phyloP scores from a whole-genome alignment of 2,329 filamentous ascomycete genomes.

The Penicillium sp. region DNA sequence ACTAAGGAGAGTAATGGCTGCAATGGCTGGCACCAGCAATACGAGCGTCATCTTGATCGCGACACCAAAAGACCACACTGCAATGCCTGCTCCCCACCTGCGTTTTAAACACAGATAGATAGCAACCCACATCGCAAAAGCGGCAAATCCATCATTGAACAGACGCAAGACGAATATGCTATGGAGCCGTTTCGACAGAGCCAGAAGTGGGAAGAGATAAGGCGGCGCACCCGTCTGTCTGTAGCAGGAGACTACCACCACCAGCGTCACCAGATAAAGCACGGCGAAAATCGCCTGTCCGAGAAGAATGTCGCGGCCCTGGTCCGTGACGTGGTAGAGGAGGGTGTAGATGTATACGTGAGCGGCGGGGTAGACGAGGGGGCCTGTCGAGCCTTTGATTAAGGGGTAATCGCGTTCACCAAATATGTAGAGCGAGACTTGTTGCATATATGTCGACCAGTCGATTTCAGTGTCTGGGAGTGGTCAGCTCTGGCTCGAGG shows the following conservation, averaged over 20 bases:
- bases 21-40: slow-evolving; percentile 78
- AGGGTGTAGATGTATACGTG: slow-evolving; percentile 89
- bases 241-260: slow-evolving; percentile 81
- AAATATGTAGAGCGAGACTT: slow-evolving; percentile 73
- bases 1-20: slow-evolving; percentile 71
- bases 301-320: slow-evolving; percentile 71
- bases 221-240: slow-evolving; percentile 59
- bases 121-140: slow-evolving; percentile 79
- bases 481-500: slow-evolving; percentile 16
- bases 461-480: slow-evolving; percentile 90
- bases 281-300: slow-evolving; percentile 84
- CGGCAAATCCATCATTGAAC: slow-evolving; percentile 94
- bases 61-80: slow-evolving; percentile 75
- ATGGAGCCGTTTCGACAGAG: slow-evolving; percentile 88
- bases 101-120: slow-evolving; percentile 75
- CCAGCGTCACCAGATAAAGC: slow-evolving; percentile 75
- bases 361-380: slow-evolving; percentile 89
- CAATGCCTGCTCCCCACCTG: slow-evolving; percentile 70
- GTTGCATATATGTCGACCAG: slow-evolving; percentile 96
- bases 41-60: slow-evolving; percentile 96
- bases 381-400: slow-evolving; percentile 86
- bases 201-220: slow-evolving; percentile 81
- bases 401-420: slow-evolving; percentile 87
- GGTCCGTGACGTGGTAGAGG: slow-evolving; percentile 75
- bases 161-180: slow-evolving; percentile 89